phyloP scores from a whole-genome alignment of 768 basidiomycete genomes.

The Epithele typhae region DNA sequence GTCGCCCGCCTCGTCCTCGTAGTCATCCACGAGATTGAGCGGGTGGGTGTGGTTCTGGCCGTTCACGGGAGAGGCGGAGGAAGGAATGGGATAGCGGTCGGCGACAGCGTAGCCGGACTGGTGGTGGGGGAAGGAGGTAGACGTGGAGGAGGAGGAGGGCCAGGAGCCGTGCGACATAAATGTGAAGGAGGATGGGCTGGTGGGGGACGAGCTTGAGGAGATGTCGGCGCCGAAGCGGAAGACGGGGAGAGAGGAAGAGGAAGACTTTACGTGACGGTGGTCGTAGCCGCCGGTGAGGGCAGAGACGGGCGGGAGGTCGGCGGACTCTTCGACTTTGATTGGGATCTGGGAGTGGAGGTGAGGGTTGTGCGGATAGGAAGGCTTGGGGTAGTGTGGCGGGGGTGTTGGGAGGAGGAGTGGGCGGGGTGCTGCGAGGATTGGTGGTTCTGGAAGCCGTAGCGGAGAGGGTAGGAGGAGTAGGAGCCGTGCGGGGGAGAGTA shows the following conservation, averaged over 20 bases:
- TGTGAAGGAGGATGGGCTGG: constrained; percentile 19
- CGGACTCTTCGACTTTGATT: constrained; percentile 20
- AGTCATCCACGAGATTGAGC: constrained; percentile 21
- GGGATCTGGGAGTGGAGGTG: constrained; percentile 13
- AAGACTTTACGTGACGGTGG: constrained; percentile 12
- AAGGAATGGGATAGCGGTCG: constrained; percentile 35
- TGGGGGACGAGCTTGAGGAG: constrained; percentile 15
- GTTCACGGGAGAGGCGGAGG: constrained; percentile 36
- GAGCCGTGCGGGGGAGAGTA: constrained; percentile 14
- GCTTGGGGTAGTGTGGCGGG: constrained; percentile 5
- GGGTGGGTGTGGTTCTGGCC: constrained; percentile 12
- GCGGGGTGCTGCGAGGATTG: constrained; percentile 5
- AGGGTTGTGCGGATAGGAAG: constrained; percentile 6
- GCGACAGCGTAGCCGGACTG: constrained; percentile 2
- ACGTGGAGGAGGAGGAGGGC: constrained; percentile 15
- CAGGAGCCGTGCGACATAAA: constrained; percentile 22
- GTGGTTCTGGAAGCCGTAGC: constrained; percentile 15
- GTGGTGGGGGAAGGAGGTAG: constrained; percentile 16
- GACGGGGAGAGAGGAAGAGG: constrained; percentile 8
- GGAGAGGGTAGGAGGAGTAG: constrained; percentile 13
- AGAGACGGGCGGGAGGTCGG: constrained; percentile 18
- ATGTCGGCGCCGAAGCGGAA: constrained; percentile 19
- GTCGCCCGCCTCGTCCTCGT: constrained; percentile 60
- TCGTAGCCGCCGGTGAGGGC: constrained; percentile 8
- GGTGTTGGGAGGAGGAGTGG: constrained; percentile 1